phyloP scores from a whole-genome alignment of 441 rosid genomes.

The Populus hybrid region DNA sequence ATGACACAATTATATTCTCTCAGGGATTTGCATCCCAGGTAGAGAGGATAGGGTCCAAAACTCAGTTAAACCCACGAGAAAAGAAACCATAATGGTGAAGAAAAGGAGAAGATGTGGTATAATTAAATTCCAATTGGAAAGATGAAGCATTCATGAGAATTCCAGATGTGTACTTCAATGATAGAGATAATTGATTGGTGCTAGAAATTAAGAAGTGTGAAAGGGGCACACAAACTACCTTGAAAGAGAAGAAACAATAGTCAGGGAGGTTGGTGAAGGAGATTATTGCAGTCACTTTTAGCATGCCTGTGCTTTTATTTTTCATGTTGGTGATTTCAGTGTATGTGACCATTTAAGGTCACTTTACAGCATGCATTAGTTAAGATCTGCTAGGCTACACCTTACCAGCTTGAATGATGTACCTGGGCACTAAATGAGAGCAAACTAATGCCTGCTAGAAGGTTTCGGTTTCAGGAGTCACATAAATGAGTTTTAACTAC shows the following conservation, averaged over 20 bases:
- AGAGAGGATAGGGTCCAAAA: background rate
- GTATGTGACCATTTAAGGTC: background rate
- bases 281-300: background rate
- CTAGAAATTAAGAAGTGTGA: background rate
- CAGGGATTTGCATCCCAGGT: background rate
- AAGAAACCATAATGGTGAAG: background rate
- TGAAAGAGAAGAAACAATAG: slow-evolving; percentile 8
- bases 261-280: slow-evolving; percentile 4
- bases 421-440: slow-evolving; percentile 6
- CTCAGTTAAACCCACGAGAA: background rate
- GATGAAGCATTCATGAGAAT: slow-evolving; percentile 11
- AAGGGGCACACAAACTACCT: background rate
- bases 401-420: background rate
- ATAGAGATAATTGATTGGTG: background rate
- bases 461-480: background rate
- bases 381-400: background rate
- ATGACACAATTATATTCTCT: background rate
- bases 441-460: background rate
- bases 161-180: background rate
- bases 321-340: background rate
- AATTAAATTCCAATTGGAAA: background rate
- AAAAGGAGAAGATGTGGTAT: background rate
- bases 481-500: no score
- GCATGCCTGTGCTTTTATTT: background rate
- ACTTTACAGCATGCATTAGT: background rate